Evolutionary conservation across 139 green algal genomes (phyloP), one percentile per base, ranked within the genome.

Genomic region (Chlorella ohadii): DNA sequence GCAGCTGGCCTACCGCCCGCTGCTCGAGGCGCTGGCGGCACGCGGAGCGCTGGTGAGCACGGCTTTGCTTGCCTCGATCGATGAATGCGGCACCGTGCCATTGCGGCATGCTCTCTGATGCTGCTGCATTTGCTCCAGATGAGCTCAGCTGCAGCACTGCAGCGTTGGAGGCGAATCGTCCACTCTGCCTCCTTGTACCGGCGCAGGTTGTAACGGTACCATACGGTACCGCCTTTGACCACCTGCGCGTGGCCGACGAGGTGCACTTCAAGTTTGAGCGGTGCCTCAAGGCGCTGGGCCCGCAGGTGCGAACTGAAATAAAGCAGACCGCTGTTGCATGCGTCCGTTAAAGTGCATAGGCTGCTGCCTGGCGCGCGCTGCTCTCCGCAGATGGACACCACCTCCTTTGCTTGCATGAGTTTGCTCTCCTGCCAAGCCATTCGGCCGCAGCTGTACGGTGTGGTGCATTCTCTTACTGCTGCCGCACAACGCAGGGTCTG

Each of bases 231-330:
- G 88, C 86, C 56, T 98, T 99, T 82, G 94, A 99, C 87, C 96
- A 98, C 87, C 66, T 97, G 79, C 84, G 91, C n/a, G 92, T 94
- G 63, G 94, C 94, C 13, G 95, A 99, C 77, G 96, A 98, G 85
- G 86, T 91, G 12, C 91, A 98, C 85, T 96, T 94, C 87, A 94
- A 93, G 82, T 98, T 96, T 86, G 92, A 97, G 83, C 80, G 91
- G 51, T 90, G 84, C 82, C 82, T 96, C 63, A 88, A 89, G 16
- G 82, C 87, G 17, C 86, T 98, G 36, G 82, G 81, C 11, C 66
- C 87, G 28, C 71, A 89, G 66, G 70, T 90, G 27, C 17, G 74
- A 2, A 44, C n/a, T n/a, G n/a, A n/a, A n/a, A n/a, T n/a, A n/a
- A n/a, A n/a, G n/a, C n/a, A n/a, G n/a, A n/a, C n/a, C n/a, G n/a